Percentiles rank a stretch among this genome's conserved stretches.
Evolutionary conservation across 208 protist species (phyloP).

Genomic region (Borovskyia barvae): DNA sequence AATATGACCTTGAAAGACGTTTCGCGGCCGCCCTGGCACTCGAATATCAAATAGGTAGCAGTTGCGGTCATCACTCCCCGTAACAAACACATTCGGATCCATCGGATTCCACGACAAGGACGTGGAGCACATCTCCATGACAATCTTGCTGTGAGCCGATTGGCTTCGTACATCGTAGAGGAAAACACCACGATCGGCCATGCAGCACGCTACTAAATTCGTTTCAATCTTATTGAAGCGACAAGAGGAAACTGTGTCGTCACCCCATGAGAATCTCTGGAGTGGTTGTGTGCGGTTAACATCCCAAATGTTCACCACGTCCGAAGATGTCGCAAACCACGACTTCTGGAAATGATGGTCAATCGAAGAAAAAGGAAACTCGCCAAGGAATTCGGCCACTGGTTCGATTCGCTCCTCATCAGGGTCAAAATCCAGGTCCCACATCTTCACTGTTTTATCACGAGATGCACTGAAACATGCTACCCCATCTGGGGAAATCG

Average conservation of each 20-base stretch:
- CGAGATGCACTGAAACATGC: slow-evolving; percentile 91
- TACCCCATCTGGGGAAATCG: slow-evolving; percentile 88
- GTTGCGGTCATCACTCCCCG: slow-evolving; percentile 96
- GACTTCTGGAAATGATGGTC: slow-evolving; percentile 91
- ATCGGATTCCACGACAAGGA: slow-evolving; percentile 96
- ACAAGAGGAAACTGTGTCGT: slow-evolving; percentile 87
- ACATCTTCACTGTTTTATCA: slow-evolving; percentile 97
- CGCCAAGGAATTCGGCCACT: slow-evolving; percentile 88
- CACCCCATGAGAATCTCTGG: slow-evolving; percentile 94
- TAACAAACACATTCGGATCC: slow-evolving; percentile 97
- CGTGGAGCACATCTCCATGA: slow-evolving; percentile 93
- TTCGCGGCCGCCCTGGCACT: slow-evolving; percentile 87
- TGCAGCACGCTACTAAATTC: slow-evolving; percentile 89
- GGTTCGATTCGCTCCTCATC: slow-evolving; percentile 46
- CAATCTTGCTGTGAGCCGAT: slow-evolving; percentile 91
- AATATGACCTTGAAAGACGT: slow-evolving; percentile 97
- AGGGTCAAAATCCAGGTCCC: slow-evolving; percentile 84
- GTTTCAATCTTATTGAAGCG: slow-evolving; percentile 95
- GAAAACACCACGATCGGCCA: slow-evolving; percentile 91
- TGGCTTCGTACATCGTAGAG: slow-evolving; percentile 94
- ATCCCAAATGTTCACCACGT: slow-evolving; percentile 91
- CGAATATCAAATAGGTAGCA: slow-evolving; percentile 98
- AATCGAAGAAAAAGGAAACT: slow-evolving; percentile 92
- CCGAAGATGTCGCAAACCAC: slow-evolving; percentile 93
- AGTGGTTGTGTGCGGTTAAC: slow-evolving; percentile 92